Evolutionary conservation across 2,329 filamentous ascomycete genomes (phyloP).

Genomic region (Decorospora gaudefroyi): DNA sequence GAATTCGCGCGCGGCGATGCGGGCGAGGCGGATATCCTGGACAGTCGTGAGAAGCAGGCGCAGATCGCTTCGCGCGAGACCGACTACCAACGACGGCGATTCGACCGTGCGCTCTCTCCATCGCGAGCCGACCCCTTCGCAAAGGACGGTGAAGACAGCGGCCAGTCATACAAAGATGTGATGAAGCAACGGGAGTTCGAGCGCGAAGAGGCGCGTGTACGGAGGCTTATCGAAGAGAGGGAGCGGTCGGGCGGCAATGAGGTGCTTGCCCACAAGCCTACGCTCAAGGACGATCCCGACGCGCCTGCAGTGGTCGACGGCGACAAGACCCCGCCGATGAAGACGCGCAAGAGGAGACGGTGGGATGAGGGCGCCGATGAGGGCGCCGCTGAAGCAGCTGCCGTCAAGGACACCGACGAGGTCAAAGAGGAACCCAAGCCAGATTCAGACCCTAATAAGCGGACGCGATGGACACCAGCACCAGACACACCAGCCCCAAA

Average conservation of each 20-base stretch:
- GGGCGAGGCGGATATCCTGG: slow-evolving; percentile 88
- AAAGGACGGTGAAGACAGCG: slow-evolving; percentile 72
- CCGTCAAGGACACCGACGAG: slow-evolving; percentile 26
- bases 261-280: slow-evolving; percentile 69
- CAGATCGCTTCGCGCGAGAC: slow-evolving; percentile 92
- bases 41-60: slow-evolving; percentile 84
- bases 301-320: slow-evolving; percentile 65
- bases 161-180: slow-evolving; percentile 81
- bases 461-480: slow-evolving; percentile 82
- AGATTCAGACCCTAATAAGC: slow-evolving; percentile 49
- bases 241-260: slow-evolving; percentile 64
- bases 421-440: slow-evolving; percentile 24
- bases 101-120: slow-evolving; percentile 81
- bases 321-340: slow-evolving; percentile 69
- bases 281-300: slow-evolving; percentile 70
- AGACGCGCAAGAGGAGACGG: slow-evolving; percentile 75
- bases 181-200: slow-evolving; percentile 92
- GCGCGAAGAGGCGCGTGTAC: slow-evolving; percentile 87
- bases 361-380: slow-evolving; percentile 75
- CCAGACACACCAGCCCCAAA: slow-evolving; percentile 58
- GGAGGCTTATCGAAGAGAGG: slow-evolving; percentile 77
- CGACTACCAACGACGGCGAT: slow-evolving; percentile 95
- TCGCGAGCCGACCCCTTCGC: slow-evolving; percentile 86
- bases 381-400: slow-evolving; percentile 14
- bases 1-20: slow-evolving; percentile 90